Percentiles rank a stretch among this genome's conserved stretches.
Conservation (phyloP, 352 stramenopile genomes). For the Phytophthora sp. region DNA sequence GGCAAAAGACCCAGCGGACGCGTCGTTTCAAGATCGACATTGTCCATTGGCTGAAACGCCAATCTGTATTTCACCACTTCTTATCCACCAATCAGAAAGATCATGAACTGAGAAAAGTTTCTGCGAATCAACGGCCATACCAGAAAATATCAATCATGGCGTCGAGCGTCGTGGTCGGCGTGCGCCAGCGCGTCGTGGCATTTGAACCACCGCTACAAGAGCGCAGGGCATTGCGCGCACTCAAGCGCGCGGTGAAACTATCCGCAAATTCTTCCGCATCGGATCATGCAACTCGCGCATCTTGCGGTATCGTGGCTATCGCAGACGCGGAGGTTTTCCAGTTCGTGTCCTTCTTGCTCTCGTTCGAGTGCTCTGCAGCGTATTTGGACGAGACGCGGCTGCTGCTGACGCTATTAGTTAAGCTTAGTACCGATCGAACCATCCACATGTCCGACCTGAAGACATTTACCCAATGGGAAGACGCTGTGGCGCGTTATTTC, state of each 20-base stretch:
- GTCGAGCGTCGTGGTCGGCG: conserved; percentile 35
- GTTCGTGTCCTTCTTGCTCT: conserved; percentile 39
- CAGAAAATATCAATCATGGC: conserved; percentile 20
- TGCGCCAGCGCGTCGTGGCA: conserved; percentile 45
- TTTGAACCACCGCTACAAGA: conserved; percentile 56
- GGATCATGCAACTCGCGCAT: background rate
- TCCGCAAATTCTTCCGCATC: background rate
- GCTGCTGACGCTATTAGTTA: conserved; percentile 13
- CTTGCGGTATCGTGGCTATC: conserved; percentile 40
- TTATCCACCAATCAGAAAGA: conserved; percentile 10
- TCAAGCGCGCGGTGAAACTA: conserved; percentile 22
- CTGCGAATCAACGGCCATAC: conserved; percentile 24
- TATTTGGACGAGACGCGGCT: conserved; percentile 41
- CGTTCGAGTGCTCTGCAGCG: conserved; percentile 14
- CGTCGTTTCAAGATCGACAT: conserved; percentile 37
- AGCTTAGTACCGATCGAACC: background rate
- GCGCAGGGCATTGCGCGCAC: conserved; percentile 18
- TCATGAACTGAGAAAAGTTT: conserved; percentile 1
- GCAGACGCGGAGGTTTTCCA: conserved; percentile 46
- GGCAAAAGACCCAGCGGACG: conserved; percentile 23
- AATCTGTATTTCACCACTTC: too few relatives aligned
- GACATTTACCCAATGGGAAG: conserved; percentile 27
- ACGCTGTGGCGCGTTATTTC: conserved; percentile 28
- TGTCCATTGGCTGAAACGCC: conserved; percentile 3
- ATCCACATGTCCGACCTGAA: background rate